A percentile compares a stretch with the other conserved stretches of the same genome.
Conservation (phyloP, 768 basidiomycete genomes). For the Lactarius vividus region DNA sequence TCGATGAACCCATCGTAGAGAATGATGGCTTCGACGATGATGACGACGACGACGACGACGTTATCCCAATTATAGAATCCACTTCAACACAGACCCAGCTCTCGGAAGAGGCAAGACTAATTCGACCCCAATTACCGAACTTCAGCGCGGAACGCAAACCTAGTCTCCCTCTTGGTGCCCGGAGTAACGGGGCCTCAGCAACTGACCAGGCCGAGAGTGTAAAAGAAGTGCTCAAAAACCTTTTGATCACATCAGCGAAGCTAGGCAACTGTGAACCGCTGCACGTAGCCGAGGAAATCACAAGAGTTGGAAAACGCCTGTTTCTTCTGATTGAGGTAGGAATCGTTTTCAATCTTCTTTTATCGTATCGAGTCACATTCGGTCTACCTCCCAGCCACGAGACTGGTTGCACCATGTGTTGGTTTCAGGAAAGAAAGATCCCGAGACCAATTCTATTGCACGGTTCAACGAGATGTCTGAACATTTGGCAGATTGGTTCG, state of each 20-base stretch:
- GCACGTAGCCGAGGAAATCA: conserved; percentile 84
- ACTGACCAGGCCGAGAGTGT: conserved; percentile 28
- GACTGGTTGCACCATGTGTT: conserved; percentile 84
- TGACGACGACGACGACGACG: conserved; percentile 50
- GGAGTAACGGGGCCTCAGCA: conserved; percentile 26
- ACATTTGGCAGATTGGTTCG: conserved; percentile 77
- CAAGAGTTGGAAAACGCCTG: conserved; percentile 61
- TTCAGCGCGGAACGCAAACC: conserved; percentile 60
- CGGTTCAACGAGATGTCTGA: conserved; percentile 76
- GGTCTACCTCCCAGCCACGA: conserved; percentile 55
- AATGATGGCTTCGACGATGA: conserved; percentile 51
- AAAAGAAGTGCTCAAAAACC: conserved; percentile 61
- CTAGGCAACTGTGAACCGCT: conserved; percentile 55
- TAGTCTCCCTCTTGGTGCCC: conserved; percentile 54
- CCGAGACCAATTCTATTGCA: conserved; percentile 65
- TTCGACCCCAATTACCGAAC: conserved; percentile 21
- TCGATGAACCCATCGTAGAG: conserved; percentile 54
- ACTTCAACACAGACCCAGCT: conserved; percentile 28
- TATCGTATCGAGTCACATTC: conserved; percentile 21
- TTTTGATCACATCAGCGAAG: conserved; percentile 56
- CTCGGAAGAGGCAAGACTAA: conserved; percentile 14
- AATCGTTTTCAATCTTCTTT: conserved; percentile 25
- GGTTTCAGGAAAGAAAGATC: conserved; percentile 61
- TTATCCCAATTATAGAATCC: conserved; percentile 29
- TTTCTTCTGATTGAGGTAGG: conserved; percentile 76